Evolutionary conservation across 2,329 filamentous ascomycete species (phyloP).

Genomic region (Calonectria naviculata): DNA sequence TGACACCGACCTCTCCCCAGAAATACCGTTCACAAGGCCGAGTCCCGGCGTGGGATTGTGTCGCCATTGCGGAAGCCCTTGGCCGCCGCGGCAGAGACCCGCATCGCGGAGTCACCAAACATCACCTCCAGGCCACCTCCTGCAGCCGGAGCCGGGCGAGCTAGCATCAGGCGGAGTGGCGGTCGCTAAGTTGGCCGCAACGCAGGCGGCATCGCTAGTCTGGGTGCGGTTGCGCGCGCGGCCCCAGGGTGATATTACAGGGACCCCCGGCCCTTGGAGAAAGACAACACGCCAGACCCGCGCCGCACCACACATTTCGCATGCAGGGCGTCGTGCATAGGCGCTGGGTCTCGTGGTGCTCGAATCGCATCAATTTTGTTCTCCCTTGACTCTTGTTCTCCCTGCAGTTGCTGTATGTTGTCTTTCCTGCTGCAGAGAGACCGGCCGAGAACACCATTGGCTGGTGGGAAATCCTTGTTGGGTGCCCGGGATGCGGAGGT

Average conservation of each 20-base stretch:
- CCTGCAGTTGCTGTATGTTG: constrained; percentile 2
- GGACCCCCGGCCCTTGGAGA: constrained; percentile 26
- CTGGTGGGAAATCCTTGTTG: background rate
- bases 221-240: constrained; percentile 16
- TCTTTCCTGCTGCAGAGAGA: background rate
- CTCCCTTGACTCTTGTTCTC: constrained; percentile 16
- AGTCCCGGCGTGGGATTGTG: constrained; percentile 21
- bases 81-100: constrained; percentile 26
- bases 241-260: constrained; percentile 29
- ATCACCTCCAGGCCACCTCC: constrained; percentile 18
- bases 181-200: constrained; percentile 27
- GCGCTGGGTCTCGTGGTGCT: constrained; percentile 45
- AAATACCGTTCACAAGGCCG: constrained; percentile 23
- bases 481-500: background rate
- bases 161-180: constrained; percentile 25
- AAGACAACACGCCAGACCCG: constrained; percentile 35
- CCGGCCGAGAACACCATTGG: background rate
- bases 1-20: constrained; percentile 19
- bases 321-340: constrained; percentile 45
- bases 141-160: constrained; percentile 29
- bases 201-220: constrained; percentile 23
- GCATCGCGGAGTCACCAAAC: constrained; percentile 21
- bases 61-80: constrained; percentile 23
- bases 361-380: constrained; percentile 22
- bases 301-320: constrained; percentile 37